These are phyloP conservation scores for Stellera chamaejasme DNA, from an alignment of 345 rosid genomes.

Conservation along the genomic window DNA sequence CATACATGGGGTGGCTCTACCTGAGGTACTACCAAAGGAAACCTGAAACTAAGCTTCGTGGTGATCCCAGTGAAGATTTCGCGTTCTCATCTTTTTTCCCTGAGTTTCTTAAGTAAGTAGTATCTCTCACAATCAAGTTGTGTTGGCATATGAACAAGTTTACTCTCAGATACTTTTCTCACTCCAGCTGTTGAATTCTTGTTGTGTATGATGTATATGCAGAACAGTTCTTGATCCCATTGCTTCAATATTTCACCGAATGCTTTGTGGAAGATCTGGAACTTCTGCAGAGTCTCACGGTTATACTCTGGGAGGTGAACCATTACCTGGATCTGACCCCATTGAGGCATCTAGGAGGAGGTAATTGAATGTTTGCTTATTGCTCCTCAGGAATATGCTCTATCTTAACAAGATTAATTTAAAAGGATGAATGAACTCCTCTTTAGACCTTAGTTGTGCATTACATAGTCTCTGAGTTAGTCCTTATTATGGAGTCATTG, in stretches of 20 bases:
- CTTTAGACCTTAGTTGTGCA: no score
- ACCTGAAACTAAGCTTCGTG: slow-evolving; percentile 81
- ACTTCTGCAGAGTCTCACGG: slow-evolving; percentile 37
- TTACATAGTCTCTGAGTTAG: no score
- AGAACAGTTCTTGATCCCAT: slow-evolving; percentile 87
- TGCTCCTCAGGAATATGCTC: no score
- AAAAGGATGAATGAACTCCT: no score
- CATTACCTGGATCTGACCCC: slow-evolving; percentile 94
- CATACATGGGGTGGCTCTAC: slow-evolving; percentile 90
- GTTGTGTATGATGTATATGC: slow-evolving; percentile 11
- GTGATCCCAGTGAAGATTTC: slow-evolving; percentile 95
- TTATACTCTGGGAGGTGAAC: slow-evolving; percentile 46
- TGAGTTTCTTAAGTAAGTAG: slow-evolving; percentile 63
- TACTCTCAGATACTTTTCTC: slow-evolving; percentile 6
- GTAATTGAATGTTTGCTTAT: slow-evolving; percentile 20
- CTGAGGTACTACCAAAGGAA: slow-evolving; percentile 82
- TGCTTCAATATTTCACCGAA: slow-evolving; percentile 69
- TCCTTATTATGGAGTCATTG: no score
- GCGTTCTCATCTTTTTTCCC: slow-evolving; percentile 92
- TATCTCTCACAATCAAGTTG: neutral
- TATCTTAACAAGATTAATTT: no score
- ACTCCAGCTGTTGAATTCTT: neutral
- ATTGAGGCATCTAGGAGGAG: slow-evolving; percentile 95
- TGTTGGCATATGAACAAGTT: slow-evolving; percentile 2
- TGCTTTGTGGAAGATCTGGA: slow-evolving; percentile 75